phyloP scores from a whole-genome alignment of 2,329 filamentous ascomycete species.

The Fusarium sublunatum region DNA sequence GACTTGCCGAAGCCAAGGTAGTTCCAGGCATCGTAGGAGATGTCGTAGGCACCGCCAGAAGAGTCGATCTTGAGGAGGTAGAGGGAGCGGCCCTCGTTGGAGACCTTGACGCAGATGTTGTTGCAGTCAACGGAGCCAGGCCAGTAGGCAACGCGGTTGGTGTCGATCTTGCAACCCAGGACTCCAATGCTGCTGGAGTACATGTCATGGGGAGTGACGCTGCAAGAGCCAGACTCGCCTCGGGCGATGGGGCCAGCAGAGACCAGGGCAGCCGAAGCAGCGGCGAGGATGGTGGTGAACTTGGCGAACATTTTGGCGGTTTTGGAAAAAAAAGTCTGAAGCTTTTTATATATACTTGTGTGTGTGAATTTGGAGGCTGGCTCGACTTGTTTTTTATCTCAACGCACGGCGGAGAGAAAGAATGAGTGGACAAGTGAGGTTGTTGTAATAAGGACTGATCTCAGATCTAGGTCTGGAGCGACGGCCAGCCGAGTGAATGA shows the following conservation, averaged over 20 bases:
- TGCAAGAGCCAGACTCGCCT: constrained; percentile 46
- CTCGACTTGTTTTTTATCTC: constrained; percentile 43
- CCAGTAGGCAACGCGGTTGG: constrained; percentile 71
- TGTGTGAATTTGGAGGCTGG: constrained; percentile 41
- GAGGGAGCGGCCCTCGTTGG: constrained; percentile 60
- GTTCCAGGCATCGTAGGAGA: constrained; percentile 72
- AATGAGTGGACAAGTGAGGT: constrained; percentile 39
- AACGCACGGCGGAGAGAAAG: constrained; percentile 47
- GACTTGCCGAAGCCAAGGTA: constrained; percentile 63
- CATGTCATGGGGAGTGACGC: constrained; percentile 65
- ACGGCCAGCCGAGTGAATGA: constrained; percentile 46
- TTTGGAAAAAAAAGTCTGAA: constrained; percentile 21
- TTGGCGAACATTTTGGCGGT: constrained; percentile 46
- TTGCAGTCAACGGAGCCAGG: constrained; percentile 64
- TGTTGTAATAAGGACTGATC: constrained; percentile 43
- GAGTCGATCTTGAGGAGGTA: constrained; percentile 69
- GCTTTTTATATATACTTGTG: constrained; percentile 31
- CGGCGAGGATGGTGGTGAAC: constrained; percentile 48
- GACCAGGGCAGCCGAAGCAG: constrained; percentile 46
- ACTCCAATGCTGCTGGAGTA: constrained; percentile 69
- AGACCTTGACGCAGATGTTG: constrained; percentile 67
- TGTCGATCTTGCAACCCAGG: constrained; percentile 70
- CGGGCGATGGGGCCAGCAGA: constrained; percentile 45
- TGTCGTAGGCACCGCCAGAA: constrained; percentile 67
- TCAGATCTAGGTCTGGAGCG: constrained; percentile 45